Percentiles rank a stretch among this genome's conserved stretches.
Conservation (phyloP, 768 basidiomycete genomes). For the Mycena epipterygia region DNA sequence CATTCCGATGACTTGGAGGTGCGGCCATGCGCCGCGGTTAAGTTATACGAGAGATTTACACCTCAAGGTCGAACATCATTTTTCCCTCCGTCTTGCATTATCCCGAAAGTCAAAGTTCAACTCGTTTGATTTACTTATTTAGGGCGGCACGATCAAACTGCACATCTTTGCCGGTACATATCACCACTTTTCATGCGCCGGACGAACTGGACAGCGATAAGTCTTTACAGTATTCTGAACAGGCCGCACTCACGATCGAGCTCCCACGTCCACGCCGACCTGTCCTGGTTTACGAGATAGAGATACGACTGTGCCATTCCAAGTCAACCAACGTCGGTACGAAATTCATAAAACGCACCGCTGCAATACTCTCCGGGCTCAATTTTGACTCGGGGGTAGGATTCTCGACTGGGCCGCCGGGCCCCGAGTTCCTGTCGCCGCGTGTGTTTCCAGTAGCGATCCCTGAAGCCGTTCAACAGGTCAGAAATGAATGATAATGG, state of each 20-base stretch:
- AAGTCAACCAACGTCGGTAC: neutral
- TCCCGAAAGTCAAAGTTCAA: too few relatives aligned
- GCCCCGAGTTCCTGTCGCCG: slow-evolving; percentile 53
- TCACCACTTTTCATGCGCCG: slow-evolving; percentile 40
- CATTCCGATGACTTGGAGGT: too few relatives aligned
- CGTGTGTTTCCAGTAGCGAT: slow-evolving; percentile 48
- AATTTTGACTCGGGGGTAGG: slow-evolving; percentile 54
- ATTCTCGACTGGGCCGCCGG: slow-evolving; percentile 42
- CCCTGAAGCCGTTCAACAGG: slow-evolving; percentile 37
- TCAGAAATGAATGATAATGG: neutral
- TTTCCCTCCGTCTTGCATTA: too few relatives aligned
- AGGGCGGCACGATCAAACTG: too few relatives aligned
- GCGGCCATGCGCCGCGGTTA: too few relatives aligned
- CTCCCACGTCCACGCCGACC: slow-evolving; percentile 3
- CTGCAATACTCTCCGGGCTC: slow-evolving; percentile 77
- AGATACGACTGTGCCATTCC: slow-evolving; percentile 20
- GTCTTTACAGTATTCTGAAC: neutral
- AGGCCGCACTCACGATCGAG: slow-evolving; percentile 17
- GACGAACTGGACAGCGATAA: slow-evolving; percentile 20
- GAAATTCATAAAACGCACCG: slow-evolving; percentile 54
- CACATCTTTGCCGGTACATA: too few relatives aligned
- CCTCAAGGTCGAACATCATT: too few relatives aligned
- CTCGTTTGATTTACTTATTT: too few relatives aligned
- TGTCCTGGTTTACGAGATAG: slow-evolving; percentile 34
- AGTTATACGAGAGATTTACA: too few relatives aligned